Base-by-base conservation (phyloP, 1,139 yeast genomes). In the Lodderomyces metapsilosis region DNA sequence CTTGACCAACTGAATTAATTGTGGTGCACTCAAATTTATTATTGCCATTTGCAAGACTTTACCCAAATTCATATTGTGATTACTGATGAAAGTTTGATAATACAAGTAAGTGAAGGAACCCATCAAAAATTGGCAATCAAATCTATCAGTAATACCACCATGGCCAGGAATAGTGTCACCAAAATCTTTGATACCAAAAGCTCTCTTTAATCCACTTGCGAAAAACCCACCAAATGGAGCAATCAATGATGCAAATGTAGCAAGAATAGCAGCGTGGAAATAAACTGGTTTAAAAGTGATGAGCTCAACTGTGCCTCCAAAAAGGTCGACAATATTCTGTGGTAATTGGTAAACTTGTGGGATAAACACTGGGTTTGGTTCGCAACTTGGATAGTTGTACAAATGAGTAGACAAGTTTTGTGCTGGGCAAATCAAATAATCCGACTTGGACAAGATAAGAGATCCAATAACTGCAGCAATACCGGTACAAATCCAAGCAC, bases 211-310 rank as follows among this genome's bases (percentile, higher is more conserved):
- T 11, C 98, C 99, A 39, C 95, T 85, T 3, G 98, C 98, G 56
- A 92, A 92, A 63, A 92, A 92, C 1, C 99, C 99, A 41, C 99
- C 99, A 61, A 92, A 92, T 44, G 99, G 99, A 2, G 99, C 99
- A 62, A 92, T 85, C 51, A 94, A 75, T 1, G 98, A 91, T 7
- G 99, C 98, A 74, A 94, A 92, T 2, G 96, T 85, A 10, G 97
- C 95, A 52, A 92, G 71, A 37, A 84, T 76, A 45, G 88, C 76
- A 3, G 95, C 83, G 59, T 92, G 99, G 68, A 91, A 76, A 61
- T 92, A 89, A 42, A 92, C 81, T 37, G 98, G 98, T 56, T 87
- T 88, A 40, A 89, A 59, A 17, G 82, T 71, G 21, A 88, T 63
- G 35, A 74, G 68, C n/a, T 77, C 75, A 35, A 56, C 22, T 4